phyloP scores from a whole-genome alignment of 129 eudicot species.

The Saussurea involucrata region DNA sequence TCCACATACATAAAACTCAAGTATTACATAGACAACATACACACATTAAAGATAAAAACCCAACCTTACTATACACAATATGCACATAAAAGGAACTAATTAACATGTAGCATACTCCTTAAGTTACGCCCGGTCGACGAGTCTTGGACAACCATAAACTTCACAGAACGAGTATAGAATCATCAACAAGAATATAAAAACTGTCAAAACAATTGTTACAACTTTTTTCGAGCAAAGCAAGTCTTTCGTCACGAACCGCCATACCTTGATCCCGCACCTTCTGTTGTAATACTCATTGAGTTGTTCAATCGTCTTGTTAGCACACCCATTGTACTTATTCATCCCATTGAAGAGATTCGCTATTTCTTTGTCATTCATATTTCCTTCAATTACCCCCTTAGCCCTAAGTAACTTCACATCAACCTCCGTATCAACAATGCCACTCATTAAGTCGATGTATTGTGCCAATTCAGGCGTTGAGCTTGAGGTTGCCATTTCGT shows the following conservation, averaged over 20 bases:
- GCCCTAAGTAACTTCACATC: constrained; percentile 32
- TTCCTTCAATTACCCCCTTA: constrained; percentile 22
- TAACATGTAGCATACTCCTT: background rate
- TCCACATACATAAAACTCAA: background rate
- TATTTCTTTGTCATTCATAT: constrained; percentile 19
- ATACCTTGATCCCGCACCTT: constrained; percentile 20
- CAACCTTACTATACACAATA: background rate
- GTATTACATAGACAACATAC: background rate
- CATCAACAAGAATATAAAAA: constrained; percentile 16
- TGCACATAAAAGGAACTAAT: no score
- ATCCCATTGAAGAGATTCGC: constrained; percentile 46
- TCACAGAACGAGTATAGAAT: constrained; percentile 40
- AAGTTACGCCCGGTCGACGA: background rate
- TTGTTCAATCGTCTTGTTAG: constrained; percentile 8
- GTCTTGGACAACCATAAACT: constrained; percentile 35
- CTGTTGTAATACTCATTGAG: constrained; percentile 29
- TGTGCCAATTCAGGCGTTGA: constrained; percentile 8
- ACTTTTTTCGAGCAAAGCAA: constrained; percentile 15
- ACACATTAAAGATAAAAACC: background rate
- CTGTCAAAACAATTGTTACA: constrained; percentile 5
- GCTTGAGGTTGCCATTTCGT: constrained; percentile 24
- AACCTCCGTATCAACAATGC: constrained; percentile 37
- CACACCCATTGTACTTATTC: background rate
- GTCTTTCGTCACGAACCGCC: constrained; percentile 18
- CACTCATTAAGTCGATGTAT: constrained; percentile 46